Evolutionary conservation across 139 green algal genomes (phyloP).

Genomic region (Tetradesmus lagerheimii): DNA sequence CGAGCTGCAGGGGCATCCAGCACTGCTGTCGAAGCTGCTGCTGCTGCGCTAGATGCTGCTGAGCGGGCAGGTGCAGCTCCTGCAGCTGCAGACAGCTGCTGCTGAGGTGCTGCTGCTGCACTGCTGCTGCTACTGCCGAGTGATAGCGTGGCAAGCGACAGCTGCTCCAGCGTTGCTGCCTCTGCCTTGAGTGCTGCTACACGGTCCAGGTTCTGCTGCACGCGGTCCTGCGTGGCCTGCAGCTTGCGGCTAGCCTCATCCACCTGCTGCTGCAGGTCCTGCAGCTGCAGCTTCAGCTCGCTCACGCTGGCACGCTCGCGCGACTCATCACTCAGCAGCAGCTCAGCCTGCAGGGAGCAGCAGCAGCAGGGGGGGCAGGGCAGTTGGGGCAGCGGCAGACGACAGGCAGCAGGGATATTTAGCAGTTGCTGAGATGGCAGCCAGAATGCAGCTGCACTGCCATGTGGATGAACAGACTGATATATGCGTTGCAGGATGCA

Average conservation of each 20-base stretch:
- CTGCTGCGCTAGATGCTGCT: neutral
- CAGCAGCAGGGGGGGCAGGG: neutral
- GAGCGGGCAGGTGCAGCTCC: neutral
- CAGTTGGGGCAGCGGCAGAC: neutral
- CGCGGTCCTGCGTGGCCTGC: slow-evolving; percentile 61
- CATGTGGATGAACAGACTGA: no score
- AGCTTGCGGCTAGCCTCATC: slow-evolving; percentile 48
- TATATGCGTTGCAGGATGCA: no score
- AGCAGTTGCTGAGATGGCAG: no score
- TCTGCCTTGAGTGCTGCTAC: slow-evolving; percentile 84
- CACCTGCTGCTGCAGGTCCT: slow-evolving; percentile 75
- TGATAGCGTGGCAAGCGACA: neutral
- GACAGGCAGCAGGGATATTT: neutral
- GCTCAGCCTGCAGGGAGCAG: slow-evolving; percentile 60
- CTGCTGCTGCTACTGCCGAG: slow-evolving; percentile 46
- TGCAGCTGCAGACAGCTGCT: neutral
- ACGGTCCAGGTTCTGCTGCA: slow-evolving; percentile 80
- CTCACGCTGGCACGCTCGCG: slow-evolving; percentile 67
- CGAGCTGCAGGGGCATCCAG: neutral
- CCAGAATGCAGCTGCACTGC: no score
- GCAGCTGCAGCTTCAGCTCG: slow-evolving; percentile 69
- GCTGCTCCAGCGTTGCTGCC: slow-evolving; percentile 54
- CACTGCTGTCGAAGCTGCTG: slow-evolving; percentile 37
- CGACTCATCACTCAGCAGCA: slow-evolving; percentile 73
- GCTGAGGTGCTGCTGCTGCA: neutral